Percentiles rank a stretch among this genome's conserved stretches.
Conservation (phyloP, 345 rosid genomes). For the Excoecaria cochinchinensis region DNA sequence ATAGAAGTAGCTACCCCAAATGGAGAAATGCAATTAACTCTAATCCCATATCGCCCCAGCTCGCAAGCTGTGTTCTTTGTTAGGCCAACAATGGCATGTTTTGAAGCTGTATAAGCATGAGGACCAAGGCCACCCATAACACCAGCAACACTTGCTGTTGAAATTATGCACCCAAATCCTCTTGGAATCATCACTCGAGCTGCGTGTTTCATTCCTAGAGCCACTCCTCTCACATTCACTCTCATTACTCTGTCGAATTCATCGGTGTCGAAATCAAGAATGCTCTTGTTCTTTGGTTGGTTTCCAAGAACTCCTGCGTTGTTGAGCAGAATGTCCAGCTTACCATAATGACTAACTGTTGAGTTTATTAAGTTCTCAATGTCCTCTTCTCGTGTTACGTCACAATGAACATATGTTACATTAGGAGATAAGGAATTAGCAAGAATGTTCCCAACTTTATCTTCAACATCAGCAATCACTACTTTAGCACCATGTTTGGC, state of each 20-base stretch:
- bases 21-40: slow-evolving; percentile 83
- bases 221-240: slow-evolving; percentile 63
- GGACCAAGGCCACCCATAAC: slow-evolving; percentile 88
- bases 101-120: slow-evolving; percentile 83
- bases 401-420: slow-evolving; percentile 62
- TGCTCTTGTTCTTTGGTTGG: slow-evolving; percentile 67
- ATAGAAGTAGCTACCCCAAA: slow-evolving; percentile 84
- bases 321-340: slow-evolving; percentile 67
- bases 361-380: slow-evolving; percentile 50
- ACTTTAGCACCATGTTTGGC: slow-evolving; percentile 75
- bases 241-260: slow-evolving; percentile 72
- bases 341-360: slow-evolving; percentile 50
- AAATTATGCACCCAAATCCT: slow-evolving; percentile 63
- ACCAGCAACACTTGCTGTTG: slow-evolving; percentile 79
- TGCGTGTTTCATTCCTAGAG: slow-evolving; percentile 79
- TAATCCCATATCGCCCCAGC: slow-evolving; percentile 66
- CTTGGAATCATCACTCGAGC: slow-evolving; percentile 66
- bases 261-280: slow-evolving; percentile 54
- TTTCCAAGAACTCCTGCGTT: slow-evolving; percentile 79
- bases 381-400: slow-evolving; percentile 64
- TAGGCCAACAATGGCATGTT: slow-evolving; percentile 78
- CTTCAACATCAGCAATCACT: slow-evolving; percentile 72
- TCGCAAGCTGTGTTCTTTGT: slow-evolving; percentile 82
- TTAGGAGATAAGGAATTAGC: slow-evolving; percentile 48
- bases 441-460: slow-evolving; percentile 39